Percentiles rank a stretch among this genome's conserved stretches.
Conservation (phyloP, 2,329 filamentous ascomycete genomes). For the Neonectria hederae region DNA sequence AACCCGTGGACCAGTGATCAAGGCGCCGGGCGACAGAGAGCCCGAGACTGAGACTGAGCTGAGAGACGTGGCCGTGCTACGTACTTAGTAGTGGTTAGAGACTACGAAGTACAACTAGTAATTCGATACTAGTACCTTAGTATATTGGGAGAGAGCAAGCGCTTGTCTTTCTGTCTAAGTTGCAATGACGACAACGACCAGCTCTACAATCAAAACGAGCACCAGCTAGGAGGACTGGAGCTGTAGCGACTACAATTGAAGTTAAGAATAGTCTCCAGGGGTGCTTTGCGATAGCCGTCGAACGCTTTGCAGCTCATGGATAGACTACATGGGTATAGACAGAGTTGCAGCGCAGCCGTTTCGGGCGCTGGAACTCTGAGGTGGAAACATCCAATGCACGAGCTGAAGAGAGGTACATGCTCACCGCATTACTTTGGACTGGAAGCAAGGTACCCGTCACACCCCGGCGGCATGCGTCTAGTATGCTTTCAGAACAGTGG, state of each 20-base stretch:
- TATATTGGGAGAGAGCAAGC: neutral
- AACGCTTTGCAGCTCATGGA: neutral
- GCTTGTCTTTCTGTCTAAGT: neutral
- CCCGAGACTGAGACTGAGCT: neutral
- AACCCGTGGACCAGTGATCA: conserved; percentile 3
- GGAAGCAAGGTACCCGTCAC: conserved; percentile 8
- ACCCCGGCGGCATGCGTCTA: conserved; percentile 5
- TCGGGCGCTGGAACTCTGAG: neutral
- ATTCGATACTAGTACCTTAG: no score
- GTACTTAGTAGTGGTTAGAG: neutral
- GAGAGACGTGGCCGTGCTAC: neutral
- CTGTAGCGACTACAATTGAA: neutral
- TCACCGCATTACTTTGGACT: neutral
- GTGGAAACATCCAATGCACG: neutral
- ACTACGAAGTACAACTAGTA: neutral
- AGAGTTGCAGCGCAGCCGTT: neutral
- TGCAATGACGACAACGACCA: conserved; percentile 17
- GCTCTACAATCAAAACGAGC: neutral
- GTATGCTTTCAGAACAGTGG: conserved; percentile 28
- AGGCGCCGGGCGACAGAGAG: conserved; percentile 5
- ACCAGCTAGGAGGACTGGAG: no score
- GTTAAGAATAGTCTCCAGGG: neutral
- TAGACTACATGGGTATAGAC: neutral
- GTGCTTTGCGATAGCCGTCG: neutral
- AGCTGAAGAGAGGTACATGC: neutral